These are phyloP conservation scores for Cercophora scortea DNA, from an alignment of 495 filamentous ascomycete species.

Conservation along the genomic window DNA sequence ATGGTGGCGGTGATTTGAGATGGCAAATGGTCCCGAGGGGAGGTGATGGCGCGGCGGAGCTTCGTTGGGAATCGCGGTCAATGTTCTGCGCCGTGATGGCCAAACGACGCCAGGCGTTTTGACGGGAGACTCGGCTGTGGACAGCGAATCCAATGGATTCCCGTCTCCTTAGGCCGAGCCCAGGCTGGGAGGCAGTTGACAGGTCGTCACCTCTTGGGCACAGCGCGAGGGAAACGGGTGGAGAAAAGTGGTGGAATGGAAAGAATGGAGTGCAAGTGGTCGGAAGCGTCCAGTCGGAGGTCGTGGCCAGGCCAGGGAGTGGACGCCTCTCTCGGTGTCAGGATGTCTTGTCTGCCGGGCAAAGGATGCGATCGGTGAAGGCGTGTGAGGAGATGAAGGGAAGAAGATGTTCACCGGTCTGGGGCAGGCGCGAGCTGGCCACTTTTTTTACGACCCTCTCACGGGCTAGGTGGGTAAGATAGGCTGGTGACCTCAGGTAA, in stretches of 20 bases:
- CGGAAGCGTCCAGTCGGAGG: slow-evolving; percentile 2
- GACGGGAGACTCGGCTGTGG: too few relatives aligned
- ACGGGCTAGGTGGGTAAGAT: neutral
- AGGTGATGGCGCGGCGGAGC: too few relatives aligned
- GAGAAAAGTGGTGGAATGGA: slow-evolving; percentile 5
- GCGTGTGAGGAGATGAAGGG: slow-evolving; percentile 17
- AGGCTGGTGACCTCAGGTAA: too few relatives aligned
- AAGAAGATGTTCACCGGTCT: slow-evolving; percentile 26
- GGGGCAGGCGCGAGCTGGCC: slow-evolving; percentile 17
- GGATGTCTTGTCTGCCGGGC: slow-evolving; percentile 11
- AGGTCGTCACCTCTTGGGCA: neutral
- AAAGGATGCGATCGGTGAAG: slow-evolving; percentile 25
- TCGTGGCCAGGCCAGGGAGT: slow-evolving; percentile 11
- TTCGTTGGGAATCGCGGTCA: too few relatives aligned
- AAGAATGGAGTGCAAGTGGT: neutral
- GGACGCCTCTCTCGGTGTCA: slow-evolving; percentile 5
- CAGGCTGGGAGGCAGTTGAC: too few relatives aligned
- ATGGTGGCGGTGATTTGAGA: too few relatives aligned
- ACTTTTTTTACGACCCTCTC: neutral
- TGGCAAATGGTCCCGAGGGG: too few relatives aligned
- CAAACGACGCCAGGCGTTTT: too few relatives aligned
- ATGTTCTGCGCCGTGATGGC: too few relatives aligned
- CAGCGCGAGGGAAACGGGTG: neutral
- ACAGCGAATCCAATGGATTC: too few relatives aligned
- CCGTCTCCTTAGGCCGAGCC: too few relatives aligned